Evolutionary conservation across 306 rosid genomes (phyloP), one percentile per base, ranked within the genome.

Genomic region (Trifolium fragiferum): DNA sequence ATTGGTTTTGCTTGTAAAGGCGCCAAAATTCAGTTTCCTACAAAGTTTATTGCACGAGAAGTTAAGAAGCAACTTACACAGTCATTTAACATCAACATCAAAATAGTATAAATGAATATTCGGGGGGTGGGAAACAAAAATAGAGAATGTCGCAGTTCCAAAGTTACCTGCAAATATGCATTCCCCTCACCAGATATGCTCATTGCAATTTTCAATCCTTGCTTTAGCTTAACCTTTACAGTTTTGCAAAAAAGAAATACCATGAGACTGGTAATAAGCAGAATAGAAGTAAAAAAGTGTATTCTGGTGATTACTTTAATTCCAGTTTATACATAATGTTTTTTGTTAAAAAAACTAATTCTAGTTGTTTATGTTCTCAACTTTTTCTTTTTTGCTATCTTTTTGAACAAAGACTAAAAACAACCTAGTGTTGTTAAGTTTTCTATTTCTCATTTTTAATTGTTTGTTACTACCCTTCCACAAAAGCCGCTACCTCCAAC

Each of bases 21-120:
- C 87, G 85, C 99, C 99, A 94, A 77, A 91, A 94, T 69, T 94
- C 82, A 67, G 93, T 73, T 82, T 93, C 94, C 97, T 94, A 77
- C 53, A 79, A 15, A 69, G 11, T 69, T 73, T 53, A 50, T 62
- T 75, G 44, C 72, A 7, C 72, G 74, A 72, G 23, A 21, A 20
- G 18, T 62, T 60, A 30, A 59, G 27, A 19, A 65, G 50, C 7
- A 44, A n/a, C 60, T 67, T 16, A 27, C 25, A 53, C 13, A 33
- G 16, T 35, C 60, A 74, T 44, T 51, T 16, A 67, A 27, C 44
- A 37, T 33, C 49, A 47, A 59, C 8, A 10, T 15, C 8, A 10
- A 62, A 8, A 15, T 54, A 19, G 37, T 18, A 60, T 19, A 47
- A 77, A 77, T 23, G 35, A 50, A 74, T 57, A 21, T 32, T 7